A percentile compares a stretch with the other conserved stretches of the same genome.
Conservation (phyloP, 345 rosid genomes). For the Lumnitzera racemosa region DNA sequence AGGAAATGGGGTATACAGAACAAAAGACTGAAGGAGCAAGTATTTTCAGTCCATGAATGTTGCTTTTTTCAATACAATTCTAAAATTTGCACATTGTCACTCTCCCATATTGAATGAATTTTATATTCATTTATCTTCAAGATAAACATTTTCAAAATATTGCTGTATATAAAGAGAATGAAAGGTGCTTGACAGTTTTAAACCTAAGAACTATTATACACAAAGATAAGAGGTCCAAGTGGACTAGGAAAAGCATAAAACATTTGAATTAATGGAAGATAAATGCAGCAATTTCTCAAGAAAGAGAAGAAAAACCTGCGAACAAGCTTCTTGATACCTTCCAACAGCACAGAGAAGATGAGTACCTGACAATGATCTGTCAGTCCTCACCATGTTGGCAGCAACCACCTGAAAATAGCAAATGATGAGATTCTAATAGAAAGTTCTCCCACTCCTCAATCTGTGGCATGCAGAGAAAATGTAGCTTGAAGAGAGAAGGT, state of each 20-base stretch:
- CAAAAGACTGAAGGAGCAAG: neutral
- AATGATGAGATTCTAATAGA: neutral
- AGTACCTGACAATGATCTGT: conserved; percentile 77
- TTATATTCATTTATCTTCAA: too few species aligned
- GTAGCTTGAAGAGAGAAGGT: too few species aligned
- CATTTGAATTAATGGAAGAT: too few species aligned
- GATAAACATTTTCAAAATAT: neutral
- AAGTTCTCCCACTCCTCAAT: too few species aligned
- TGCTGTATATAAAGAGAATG: neutral
- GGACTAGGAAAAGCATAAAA: too few species aligned
- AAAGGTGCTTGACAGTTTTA: neutral
- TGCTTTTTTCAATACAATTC: too few species aligned
- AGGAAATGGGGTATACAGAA: too few species aligned
- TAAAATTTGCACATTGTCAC: too few species aligned
- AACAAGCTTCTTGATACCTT: conserved; percentile 97
- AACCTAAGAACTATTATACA: neutral
- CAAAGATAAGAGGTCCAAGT: neutral
- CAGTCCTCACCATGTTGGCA: conserved; percentile 94
- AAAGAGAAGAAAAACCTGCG: conserved; percentile 51
- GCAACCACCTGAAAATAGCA: conserved; percentile 68
- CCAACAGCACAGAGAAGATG: conserved; percentile 98
- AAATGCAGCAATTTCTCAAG: neutral
- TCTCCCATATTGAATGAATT: too few species aligned
- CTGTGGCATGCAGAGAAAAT: too few species aligned
- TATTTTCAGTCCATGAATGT: neutral